Base-by-base conservation (phyloP, 192 early-diverging fungal species). In the Endogone sp. region DNA sequence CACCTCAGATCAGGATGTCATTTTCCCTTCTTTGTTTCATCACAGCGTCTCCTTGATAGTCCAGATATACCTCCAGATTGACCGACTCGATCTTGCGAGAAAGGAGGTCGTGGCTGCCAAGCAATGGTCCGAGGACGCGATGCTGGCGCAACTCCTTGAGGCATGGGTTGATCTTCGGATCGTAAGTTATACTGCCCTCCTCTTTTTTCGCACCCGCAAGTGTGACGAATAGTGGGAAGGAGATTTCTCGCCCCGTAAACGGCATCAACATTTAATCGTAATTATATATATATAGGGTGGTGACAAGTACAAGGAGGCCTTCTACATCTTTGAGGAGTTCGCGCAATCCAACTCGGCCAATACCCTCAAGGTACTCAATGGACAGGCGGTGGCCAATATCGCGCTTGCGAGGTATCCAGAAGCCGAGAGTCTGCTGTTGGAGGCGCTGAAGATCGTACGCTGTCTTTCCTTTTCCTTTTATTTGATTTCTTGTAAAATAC, bases 271-370 rank as follows among this genome's bases (percentile, higher is more conserved):
- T 21, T 20, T 76, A n/a, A 32, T 56, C 59, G 49, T 77, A 24
- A 10, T 20, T 49, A 49, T 16, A 49, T 11, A 11, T 16, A 49
- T 28, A 37, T 60, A 88, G 82, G 94, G 93, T 11, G 92, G 90
- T 1, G 75, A 86, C 25, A 92, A 93, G 66, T 92, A 90, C 66
- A 91, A 89, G 69, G 94, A 97, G 74, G 89, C 95, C 1, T 91
- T 87, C 65, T 98, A 96, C 82, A 92, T 95, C 29, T 97, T 93
- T 67, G 94, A 98, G 71, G 97, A 98, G 74, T 87, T 99, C 60
- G 93, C 90, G 4, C 91, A 92, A 66, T 88, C 93, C 1, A 82
- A 88, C 28, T 86, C 90, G 32, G 74, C 82, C 3, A 80, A 84
- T 29, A 95, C 93, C 0, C 79, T 90, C 24, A 88, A 91, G 67